A percentile compares a stretch with the other conserved stretches of the same genome.
These are phyloP conservation scores for Cinchona pubescens DNA, from an alignment of 257 asterid genomes.

Conservation along the genomic window DNA sequence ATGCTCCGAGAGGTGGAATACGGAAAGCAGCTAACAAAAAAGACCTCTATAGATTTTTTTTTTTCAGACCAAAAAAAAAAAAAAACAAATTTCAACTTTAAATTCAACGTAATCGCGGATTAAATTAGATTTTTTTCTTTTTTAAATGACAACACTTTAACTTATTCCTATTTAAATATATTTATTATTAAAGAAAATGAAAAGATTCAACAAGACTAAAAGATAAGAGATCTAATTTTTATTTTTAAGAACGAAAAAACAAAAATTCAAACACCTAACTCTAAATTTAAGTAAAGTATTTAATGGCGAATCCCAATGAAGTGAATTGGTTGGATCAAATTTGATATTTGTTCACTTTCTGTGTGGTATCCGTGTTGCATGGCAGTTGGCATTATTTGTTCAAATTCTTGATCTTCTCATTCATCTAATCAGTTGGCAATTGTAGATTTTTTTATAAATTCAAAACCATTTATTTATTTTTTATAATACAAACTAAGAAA, in stretches of 20 bases:
- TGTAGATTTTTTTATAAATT: not conserved
- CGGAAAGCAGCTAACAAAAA: not conserved
- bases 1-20: not conserved
- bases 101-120: not conserved
- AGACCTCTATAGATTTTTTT: not conserved
- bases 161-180: too few species aligned
- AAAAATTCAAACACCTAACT: too few species aligned
- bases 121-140: too few species aligned
- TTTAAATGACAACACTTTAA: too few species aligned
- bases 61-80: not conserved
- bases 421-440: slow-evolving; percentile 1
- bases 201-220: too few species aligned
- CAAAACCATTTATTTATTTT: not conserved
- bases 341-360: not conserved
- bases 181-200: too few species aligned
- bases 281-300: too few species aligned
- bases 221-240: too few species aligned
- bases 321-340: too few species aligned
- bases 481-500: not conserved
- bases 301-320: too few species aligned
- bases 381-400: not conserved
- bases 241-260: too few species aligned
- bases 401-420: slow-evolving; percentile 4
- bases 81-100: not conserved
- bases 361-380: slow-evolving; percentile 1